Base-by-base conservation (phyloP, 129 eudicot genomes). In the Helichrysum umbraculigerum region DNA sequence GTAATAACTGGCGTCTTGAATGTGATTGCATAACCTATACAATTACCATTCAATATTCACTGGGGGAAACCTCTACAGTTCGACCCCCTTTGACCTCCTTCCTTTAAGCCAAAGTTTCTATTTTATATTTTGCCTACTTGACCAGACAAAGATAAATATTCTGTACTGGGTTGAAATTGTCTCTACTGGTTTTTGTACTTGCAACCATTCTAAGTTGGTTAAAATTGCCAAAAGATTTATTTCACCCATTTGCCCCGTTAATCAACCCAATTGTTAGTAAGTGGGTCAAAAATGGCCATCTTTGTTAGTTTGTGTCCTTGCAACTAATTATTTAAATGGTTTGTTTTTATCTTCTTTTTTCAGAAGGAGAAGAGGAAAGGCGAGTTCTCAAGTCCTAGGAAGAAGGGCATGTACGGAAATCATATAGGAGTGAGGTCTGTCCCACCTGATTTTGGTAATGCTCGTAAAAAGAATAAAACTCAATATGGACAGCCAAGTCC, bases 361-460 rank as follows among this genome's bases (percentile, higher is more conserved):
- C 81, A 91, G 99, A 82, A 75, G 72, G 78, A 70, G 10, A 91
- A 87, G 82, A 87, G 87, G 76, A 83, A 82, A 64, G 70, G 77
- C 3, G 96, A 89, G 56, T 64, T 42, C 6, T 88, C 92, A 8
- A 89, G 88, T 39, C 89, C 90, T 41, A 82, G 75, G 58, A 66
- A 51, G 67, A 88, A 73, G 81, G 86, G 83, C 44, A 80, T 42
- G 71, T 70, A 78, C 1, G 75, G 76, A 70, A 84, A 76, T 34
- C 56, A 68, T 29, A 47, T 39, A 21, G 89, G 84, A 72, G 73
- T 28, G 39, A 73, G 79, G 73, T 87, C 97, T n/a, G 88, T 76
- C 7, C 86, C 97, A 57, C 79, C 78, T 41, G 93, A 88, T 73
- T 51, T 74, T 63, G 88, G 84, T 33, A 67, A 67, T 17, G 30